phyloP scores from a whole-genome alignment of 495 filamentous ascomycete genomes.

The Xylona heveae region DNA sequence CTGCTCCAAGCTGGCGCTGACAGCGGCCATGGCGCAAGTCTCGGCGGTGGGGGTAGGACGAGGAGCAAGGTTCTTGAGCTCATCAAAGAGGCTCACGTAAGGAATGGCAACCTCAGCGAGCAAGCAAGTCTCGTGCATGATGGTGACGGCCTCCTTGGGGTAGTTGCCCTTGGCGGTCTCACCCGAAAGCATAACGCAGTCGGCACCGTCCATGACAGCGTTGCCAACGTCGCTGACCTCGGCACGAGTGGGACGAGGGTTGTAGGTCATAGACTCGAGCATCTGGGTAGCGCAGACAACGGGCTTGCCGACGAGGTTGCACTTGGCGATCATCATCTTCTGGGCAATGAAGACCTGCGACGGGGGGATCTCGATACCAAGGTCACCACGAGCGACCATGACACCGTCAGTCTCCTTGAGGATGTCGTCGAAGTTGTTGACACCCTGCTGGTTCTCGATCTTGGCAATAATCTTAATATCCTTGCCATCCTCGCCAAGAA shows the following conservation, averaged over 20 bases:
- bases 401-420: slow-evolving; percentile 92
- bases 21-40: slow-evolving; percentile 88
- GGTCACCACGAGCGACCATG: slow-evolving; percentile 97
- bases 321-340: slow-evolving; percentile 99
- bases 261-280: slow-evolving; percentile 99
- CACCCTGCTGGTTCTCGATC: slow-evolving; percentile 97
- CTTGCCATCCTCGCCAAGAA: slow-evolving; percentile 79
- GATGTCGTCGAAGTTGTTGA: slow-evolving; percentile 98
- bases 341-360: slow-evolving; percentile 97
- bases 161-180: slow-evolving; percentile 98
- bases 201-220: slow-evolving; percentile 88
- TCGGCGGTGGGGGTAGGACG: slow-evolving; percentile 72
- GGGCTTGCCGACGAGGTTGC: slow-evolving; percentile 97
- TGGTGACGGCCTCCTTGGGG: slow-evolving; percentile 73
- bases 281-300: slow-evolving; percentile 86
- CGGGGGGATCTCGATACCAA: slow-evolving; percentile 96
- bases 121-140: slow-evolving; percentile 96
- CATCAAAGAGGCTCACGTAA: slow-evolving; percentile 91
- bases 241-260: slow-evolving; percentile 89
- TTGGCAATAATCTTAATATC: slow-evolving; percentile 99
- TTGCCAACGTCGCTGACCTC: slow-evolving; percentile 98
- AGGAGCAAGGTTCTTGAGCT: slow-evolving; percentile 61
- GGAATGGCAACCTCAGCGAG: slow-evolving; percentile 91
- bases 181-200: slow-evolving; percentile 98
- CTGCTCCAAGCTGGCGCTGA: slow-evolving; percentile 81